A percentile compares a stretch with the other conserved stretches of the same genome.
Conservation (phyloP, 2,329 filamentous ascomycete species). For the Penicillium aurantiogriseum region DNA sequence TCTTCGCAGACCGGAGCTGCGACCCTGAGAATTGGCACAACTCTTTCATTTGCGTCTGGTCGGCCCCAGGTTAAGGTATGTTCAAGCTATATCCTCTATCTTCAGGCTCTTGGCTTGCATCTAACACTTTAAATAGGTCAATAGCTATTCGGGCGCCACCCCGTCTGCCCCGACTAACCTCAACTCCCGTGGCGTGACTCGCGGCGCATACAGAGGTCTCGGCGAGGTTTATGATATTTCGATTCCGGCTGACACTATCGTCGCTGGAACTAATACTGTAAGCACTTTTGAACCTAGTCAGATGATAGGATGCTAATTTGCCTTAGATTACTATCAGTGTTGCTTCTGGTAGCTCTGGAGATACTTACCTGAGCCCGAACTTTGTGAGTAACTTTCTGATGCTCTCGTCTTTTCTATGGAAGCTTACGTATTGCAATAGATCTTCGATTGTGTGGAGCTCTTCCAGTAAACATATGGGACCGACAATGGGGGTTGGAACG, state of each 20-base stretch:
- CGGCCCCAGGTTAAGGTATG: constrained; percentile 52
- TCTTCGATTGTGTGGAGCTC: constrained; percentile 34
- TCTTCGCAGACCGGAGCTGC: constrained; percentile 53
- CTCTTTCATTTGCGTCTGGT: constrained; percentile 60
- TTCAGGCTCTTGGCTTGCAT: background rate
- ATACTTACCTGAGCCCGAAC: constrained; percentile 58
- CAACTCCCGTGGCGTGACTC: constrained; percentile 63
- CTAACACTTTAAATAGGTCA: constrained; percentile 41
- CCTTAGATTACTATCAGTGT: constrained; percentile 55
- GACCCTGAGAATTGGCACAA: constrained; percentile 65
- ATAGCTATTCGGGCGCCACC: constrained; percentile 51
- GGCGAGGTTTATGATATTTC: constrained; percentile 64
- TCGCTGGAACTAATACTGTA: constrained; percentile 59
- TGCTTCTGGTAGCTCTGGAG: constrained; percentile 58
- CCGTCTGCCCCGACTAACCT: constrained; percentile 61
- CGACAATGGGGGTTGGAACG: too few species aligned
- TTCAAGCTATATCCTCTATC: background rate
- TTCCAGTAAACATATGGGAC: constrained; percentile 21
- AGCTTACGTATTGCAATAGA: constrained; percentile 11
- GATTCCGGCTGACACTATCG: constrained; percentile 60
- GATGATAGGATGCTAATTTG: background rate
- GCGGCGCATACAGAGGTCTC: constrained; percentile 63
- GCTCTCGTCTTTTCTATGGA: background rate
- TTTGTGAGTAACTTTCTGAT: constrained; percentile 29
- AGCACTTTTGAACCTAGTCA: background rate